Evolutionary conservation across 805 yeast genomes (phyloP), one percentile per base, ranked within the genome.

Genomic region (Metschnikowia bowlesiae): DNA sequence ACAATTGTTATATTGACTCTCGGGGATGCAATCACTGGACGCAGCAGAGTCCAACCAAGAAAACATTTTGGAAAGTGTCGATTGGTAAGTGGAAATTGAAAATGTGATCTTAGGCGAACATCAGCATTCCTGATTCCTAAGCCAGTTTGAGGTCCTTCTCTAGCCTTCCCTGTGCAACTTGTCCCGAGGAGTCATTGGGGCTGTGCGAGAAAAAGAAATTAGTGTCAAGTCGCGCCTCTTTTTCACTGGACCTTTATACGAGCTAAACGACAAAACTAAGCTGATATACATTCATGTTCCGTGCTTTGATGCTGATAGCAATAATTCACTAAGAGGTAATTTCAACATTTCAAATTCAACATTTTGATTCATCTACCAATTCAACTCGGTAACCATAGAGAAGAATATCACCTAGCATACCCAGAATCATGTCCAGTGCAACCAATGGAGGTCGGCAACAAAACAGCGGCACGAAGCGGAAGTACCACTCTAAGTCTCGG

Each of bases 401-500:
- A n/a, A n/a, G n/a, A 16, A 35, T 35, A 35, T 7, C 38, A 7
- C 9, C 11, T 39, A 28, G 26, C 46, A 7, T 33, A 14, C 13
- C 29, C 45, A 18, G 11, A 14, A 33, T 29, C 28, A 45, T 45
- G 47, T n/a, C 47, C 40, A 34, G 29, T 35, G 34, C 33, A 8
- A 18, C 47, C 34, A 35, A 29, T 26, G 44, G 39, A 8, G 28
- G 43, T 28, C 28, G 34, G 4, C n/a, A 6, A 30, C 49, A 31
- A 32, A 41, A 31, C 13, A 33, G 28, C 33, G 36, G 44, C 45
- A 13, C 31, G 31, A 91, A 89, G 68, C 77, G 97, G 41, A 86
- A 88, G 61, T 92, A 85, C 61, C 98, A 92, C 64, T 87, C 84
- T 52, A 92, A 92, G 67, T 87, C 96, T 34, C 80, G 96, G 50